Evolutionary conservation across 176 grass and related monocot species (phyloP), one percentile per base, ranked within the genome.

Genomic region (Pharus latifolius): DNA sequence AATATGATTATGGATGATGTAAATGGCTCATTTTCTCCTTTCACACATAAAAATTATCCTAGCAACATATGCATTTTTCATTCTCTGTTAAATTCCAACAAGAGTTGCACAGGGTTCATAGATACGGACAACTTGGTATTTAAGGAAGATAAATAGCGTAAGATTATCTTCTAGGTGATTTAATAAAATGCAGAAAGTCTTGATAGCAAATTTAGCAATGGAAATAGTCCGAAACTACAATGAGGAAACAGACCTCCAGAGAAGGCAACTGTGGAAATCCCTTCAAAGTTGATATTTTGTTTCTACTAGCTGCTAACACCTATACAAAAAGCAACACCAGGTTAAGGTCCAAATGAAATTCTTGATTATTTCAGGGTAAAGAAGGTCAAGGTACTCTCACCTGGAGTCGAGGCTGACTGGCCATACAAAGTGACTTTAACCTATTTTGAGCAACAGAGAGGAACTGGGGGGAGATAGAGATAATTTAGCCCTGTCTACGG

Each of bases 221-320:
- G 37, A 62, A 68, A 65, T 63, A 22, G 2, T 44, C 67, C 29
- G 35, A 67, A 65, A 61, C 25, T 61, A 54, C 29, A 69, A 18
- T 26, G 29, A 19, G 38, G n/a, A 50, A 67, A 52, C 75, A 60
- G 13, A 93, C 94, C 94, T 98, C 89, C 6, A 98, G 72, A 86
- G 78, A 74, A 56, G 94, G 89, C 72, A 98, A 72, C 85, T 88
- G 78, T 38, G 95, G 95, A 85, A 98, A 98, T 26, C 86, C 76
- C 84, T 85, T 93, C 83, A 98, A 79, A 72, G 89, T 88, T 80
- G 90, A 91, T 80, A 98, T 88, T 85, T 88, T 98, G 53, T 98
- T 98, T 85, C 88, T 98, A 77, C 87, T 93, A 42, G 87, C 94
- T 15, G 87, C 94, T 78, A 98, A 37, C 34, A 98, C 94, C 94